Evolutionary conservation across 169 alveolate species (phyloP), one percentile per base, ranked within the genome.

Genomic region (Plasmodium chabaudi): DNA sequence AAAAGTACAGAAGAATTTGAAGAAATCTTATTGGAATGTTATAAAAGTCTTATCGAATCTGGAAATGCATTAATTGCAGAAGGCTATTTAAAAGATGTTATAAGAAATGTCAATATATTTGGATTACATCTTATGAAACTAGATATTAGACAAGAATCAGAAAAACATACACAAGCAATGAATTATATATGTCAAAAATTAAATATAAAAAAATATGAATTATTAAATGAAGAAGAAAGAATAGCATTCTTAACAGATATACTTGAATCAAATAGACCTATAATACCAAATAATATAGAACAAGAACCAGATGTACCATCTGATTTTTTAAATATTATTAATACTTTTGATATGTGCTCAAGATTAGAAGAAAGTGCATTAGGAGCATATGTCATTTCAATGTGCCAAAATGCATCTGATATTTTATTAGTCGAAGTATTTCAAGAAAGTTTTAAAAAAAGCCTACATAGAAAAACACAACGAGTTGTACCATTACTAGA

Each of bases 401-500:
- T 95, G 97, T 95, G 96, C 84, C 64, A 65, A 15, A 55, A 74
- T 6, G 96, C 97, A 5, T 94, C 96, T n/a, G 97, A 95, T 79
- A 86, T 95, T 23, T 72, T 95, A 46, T 88, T 94, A 15, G 97
- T 95, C 25, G 94, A 88, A 60, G 86, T 93, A 17, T 68, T 95
- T 49, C 94, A 93, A 68, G 75, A 72, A 60, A 93, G 57, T 39
- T 63, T 82, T 19, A 79, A 87, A 72, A 82, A 82, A 68, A 59
- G n/a, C 44, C 19, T 63, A 12, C 72, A 69, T 47, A 86, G 82
- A 72, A 53, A 47, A 71, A 87, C 92, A 55, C 91, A 87, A 72
- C 72, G 95, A 9, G 96, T 95, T 21, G 96, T 94, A 19, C 97
- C 97, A 12, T 68, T 95, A 57, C 73, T 95, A 70, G 97, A 95